Conservation (phyloP, 768 basidiomycete species). For the Obba rivulosa region DNA sequence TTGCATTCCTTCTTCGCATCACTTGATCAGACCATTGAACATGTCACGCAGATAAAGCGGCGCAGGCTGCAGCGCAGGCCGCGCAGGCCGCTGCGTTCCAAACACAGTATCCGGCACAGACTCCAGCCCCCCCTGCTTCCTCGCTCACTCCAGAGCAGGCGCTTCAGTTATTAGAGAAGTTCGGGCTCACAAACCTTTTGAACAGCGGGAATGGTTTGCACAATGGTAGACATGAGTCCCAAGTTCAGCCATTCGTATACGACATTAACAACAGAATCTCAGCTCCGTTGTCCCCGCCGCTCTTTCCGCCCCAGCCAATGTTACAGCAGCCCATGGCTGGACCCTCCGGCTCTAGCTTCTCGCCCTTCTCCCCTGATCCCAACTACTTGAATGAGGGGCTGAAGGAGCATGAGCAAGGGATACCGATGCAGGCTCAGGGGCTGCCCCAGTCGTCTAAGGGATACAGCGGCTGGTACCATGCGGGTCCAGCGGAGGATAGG, state of each 20-base stretch:
- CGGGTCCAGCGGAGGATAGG: slow-evolving; percentile 35
- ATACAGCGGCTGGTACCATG: slow-evolving; percentile 46
- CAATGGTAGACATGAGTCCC: slow-evolving; percentile 9
- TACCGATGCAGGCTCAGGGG: slow-evolving; percentile 31
- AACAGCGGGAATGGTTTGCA: slow-evolving; percentile 6
- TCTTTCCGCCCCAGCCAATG: too few relatives aligned
- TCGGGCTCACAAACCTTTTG: slow-evolving; percentile 23
- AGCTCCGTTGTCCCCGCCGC: too few relatives aligned
- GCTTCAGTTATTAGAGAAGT: slow-evolving; percentile 27
- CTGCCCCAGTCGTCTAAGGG: slow-evolving; percentile 45
- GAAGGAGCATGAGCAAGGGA: slow-evolving; percentile 31
- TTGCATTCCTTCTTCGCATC: slow-evolving; percentile 12
- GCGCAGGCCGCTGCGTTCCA: slow-evolving; percentile 71
- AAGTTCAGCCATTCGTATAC: slow-evolving; percentile 7
- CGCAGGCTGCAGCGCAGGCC: slow-evolving; percentile 81
- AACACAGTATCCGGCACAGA: slow-evolving; percentile 22
- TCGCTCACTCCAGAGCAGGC: slow-evolving; percentile 28
- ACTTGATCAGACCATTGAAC: background rate
- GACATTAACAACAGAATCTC: too few relatives aligned
- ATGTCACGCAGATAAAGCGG: slow-evolving; percentile 66
- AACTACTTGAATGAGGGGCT: slow-evolving; percentile 36
- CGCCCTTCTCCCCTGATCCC: slow-evolving; percentile 78
- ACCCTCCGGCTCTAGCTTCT: slow-evolving; percentile 36
- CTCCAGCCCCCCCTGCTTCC: slow-evolving; percentile 6
- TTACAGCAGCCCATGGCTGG: slow-evolving; percentile 10